A percentile compares a stretch with the other conserved stretches of the same genome.
Conservation (phyloP, 2,329 filamentous ascomycete species). For the Thermothelomyces thermophilus region DNA sequence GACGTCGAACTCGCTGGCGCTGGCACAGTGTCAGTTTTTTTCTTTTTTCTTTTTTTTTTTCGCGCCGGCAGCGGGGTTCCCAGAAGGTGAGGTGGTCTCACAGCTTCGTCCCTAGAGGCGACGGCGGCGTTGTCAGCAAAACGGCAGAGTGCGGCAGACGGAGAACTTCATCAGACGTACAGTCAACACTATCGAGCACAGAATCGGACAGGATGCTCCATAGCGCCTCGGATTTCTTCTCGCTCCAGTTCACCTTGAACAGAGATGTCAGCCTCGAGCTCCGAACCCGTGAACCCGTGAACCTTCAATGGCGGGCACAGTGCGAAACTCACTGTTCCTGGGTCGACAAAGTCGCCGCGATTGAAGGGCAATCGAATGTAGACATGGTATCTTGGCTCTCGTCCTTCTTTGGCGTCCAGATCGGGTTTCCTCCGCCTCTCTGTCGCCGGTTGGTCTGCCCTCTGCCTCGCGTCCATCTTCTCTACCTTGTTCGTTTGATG, state of each 20-base stretch:
- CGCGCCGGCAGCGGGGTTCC: no score
- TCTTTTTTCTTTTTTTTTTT: not conserved
- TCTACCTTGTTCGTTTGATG: not conserved
- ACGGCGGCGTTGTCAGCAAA: conserved; percentile 11
- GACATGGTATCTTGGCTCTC: conserved; percentile 60
- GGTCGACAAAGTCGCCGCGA: conserved; percentile 82
- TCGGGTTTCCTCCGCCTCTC: conserved; percentile 11
- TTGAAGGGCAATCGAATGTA: conserved; percentile 87
- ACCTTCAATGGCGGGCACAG: conserved; percentile 9
- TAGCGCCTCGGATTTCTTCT: conserved; percentile 74
- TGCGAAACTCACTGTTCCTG: conserved; percentile 60
- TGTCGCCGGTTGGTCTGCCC: conserved; percentile 1
- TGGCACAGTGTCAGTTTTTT: conserved; percentile 30
- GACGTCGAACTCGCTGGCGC: conserved; percentile 73
- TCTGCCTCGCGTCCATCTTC: conserved; percentile 5
- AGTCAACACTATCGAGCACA: conserved; percentile 79
- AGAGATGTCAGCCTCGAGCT: conserved; percentile 23
- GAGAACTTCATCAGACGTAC: conserved; percentile 50
- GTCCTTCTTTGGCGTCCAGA: conserved; percentile 1
- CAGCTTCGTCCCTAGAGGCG: conserved; percentile 73
- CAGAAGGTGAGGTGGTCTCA: conserved; percentile 36
- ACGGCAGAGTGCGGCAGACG: not conserved
- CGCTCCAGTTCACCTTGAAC: conserved; percentile 75
- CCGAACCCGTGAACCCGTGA: no score
- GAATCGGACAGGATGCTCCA: conserved; percentile 86